Conservation (phyloP, 352 stramenopile species). For the Plasmopara halstedii region DNA sequence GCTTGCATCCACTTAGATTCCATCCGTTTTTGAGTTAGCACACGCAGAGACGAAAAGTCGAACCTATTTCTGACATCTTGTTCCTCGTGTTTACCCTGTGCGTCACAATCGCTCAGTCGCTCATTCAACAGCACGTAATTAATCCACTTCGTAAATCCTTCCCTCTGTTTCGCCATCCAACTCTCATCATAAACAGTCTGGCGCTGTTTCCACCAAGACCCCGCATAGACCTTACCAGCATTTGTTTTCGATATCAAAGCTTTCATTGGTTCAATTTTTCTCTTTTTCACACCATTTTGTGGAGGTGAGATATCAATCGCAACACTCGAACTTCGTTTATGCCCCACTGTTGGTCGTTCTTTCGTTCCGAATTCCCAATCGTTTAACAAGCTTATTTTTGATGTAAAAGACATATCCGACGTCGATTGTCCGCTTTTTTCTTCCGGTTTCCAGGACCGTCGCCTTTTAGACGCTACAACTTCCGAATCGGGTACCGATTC, state of each 20-base stretch:
- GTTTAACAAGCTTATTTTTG: slow-evolving; percentile 4
- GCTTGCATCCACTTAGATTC: slow-evolving; percentile 55
- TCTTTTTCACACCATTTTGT: slow-evolving; percentile 20
- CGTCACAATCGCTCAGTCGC: slow-evolving; percentile 18
- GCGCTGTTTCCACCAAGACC: slow-evolving; percentile 70
- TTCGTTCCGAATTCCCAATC: slow-evolving; percentile 14
- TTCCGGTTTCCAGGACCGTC: slow-evolving; percentile 3
- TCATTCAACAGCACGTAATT: slow-evolving; percentile 79
- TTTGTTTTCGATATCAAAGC: slow-evolving; percentile 9
- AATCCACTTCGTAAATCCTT: slow-evolving; percentile 82
- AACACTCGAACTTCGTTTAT: slow-evolving; percentile 30
- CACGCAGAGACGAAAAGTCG: slow-evolving; percentile 62
- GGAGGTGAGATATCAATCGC: slow-evolving; percentile 39
- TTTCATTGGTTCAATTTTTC: slow-evolving; percentile 14
- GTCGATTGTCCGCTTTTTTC: slow-evolving; percentile 1
- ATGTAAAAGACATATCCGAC: too few relatives aligned
- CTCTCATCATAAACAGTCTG: slow-evolving; percentile 64
- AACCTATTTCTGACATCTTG: slow-evolving; percentile 16
- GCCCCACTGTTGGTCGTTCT: slow-evolving; percentile 9
- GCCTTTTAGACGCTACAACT: slow-evolving; percentile 4
- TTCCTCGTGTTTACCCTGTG: slow-evolving; percentile 9
- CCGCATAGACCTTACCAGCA: slow-evolving; percentile 4
- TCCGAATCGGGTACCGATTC: background rate
- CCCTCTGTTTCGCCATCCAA: slow-evolving; percentile 75
- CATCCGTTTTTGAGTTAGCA: slow-evolving; percentile 64